phyloP scores from a whole-genome alignment of 441 rosid genomes.

The Monsonia emarginata region DNA sequence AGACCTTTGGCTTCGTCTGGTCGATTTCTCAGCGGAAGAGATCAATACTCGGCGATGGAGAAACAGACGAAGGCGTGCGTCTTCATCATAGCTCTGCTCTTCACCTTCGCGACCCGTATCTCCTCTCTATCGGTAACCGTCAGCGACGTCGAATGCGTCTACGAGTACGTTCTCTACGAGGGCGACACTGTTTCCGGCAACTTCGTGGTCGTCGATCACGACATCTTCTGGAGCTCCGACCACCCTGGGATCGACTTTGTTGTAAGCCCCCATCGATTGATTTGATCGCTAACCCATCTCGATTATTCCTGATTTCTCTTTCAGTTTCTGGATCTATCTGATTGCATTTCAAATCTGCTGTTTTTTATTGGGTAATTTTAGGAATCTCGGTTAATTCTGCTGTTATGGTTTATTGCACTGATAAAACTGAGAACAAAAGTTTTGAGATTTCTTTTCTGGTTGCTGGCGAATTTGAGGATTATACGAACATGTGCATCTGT shows the following conservation, averaged over 20 bases:
- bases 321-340: neutral
- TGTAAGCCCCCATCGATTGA: slow-evolving; percentile 28
- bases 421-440: neutral
- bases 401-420: neutral
- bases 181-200: slow-evolving; percentile 82
- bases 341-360: neutral
- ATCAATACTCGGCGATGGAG: slow-evolving; percentile 3
- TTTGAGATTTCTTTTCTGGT: neutral
- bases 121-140: slow-evolving; percentile 80
- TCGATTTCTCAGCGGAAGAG: too few relatives aligned
- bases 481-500: neutral
- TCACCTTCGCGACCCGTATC: slow-evolving; percentile 33
- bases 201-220: slow-evolving; percentile 94
- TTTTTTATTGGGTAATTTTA: neutral
- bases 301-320: neutral
- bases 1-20: too few relatives aligned
- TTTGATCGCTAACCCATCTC: neutral
- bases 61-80: slow-evolving; percentile 1
- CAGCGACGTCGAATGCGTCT: slow-evolving; percentile 75
- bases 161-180: slow-evolving; percentile 86
- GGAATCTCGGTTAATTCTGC: neutral
- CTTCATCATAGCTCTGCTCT: slow-evolving; percentile 21
- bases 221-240: slow-evolving; percentile 90
- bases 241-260: slow-evolving; percentile 89
- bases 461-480: neutral